Percentiles rank a stretch among this genome's conserved stretches.
Evolutionary conservation across 179 eudicot genomes (phyloP).

Genomic region (Actinidia chinensis): DNA sequence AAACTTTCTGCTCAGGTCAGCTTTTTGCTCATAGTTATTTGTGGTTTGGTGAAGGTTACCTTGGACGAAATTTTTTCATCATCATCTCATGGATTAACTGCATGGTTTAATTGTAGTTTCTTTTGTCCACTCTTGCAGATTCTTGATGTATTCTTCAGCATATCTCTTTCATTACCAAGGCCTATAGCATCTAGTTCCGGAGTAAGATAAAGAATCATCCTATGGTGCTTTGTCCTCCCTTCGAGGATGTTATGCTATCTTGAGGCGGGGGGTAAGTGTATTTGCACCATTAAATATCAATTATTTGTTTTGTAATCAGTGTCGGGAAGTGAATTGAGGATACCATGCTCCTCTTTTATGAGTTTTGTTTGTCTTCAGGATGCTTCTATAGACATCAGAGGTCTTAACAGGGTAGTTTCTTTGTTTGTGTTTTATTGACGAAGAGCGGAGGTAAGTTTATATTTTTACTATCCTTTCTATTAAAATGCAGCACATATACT

Average conservation of each 20-base stretch:
- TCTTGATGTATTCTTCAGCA: conserved; percentile 81
- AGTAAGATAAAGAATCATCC: conserved; percentile 55
- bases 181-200: conserved; percentile 47
- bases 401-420: conserved; percentile 91
- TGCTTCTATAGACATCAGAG: conserved; percentile 96
- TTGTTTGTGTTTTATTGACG: conserved; percentile 70
- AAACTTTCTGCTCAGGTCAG: conserved; percentile 84
- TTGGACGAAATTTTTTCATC: background rate
- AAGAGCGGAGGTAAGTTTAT: conserved; percentile 72
- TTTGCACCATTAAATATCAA: conserved; percentile 4
- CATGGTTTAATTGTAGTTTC: background rate
- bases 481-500: background rate
- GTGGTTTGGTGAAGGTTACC: conserved; percentile 6
- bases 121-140: conserved; percentile 48
- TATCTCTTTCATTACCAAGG: conserved; percentile 84
- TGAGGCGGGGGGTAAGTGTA: conserved; percentile 78
- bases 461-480: background rate
- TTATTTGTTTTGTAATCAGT: background rate
- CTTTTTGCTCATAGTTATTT: conserved; percentile 11
- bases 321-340: conserved; percentile 2
- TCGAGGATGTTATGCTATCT: conserved; percentile 89
- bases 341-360: background rate
- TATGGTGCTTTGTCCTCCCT: conserved; percentile 82
- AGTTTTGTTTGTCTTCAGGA: conserved; percentile 53
- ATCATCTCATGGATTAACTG: background rate